These are phyloP conservation scores for Auricularia sp. DNA, from an alignment of 768 basidiomycete species.

Conservation along the genomic window DNA sequence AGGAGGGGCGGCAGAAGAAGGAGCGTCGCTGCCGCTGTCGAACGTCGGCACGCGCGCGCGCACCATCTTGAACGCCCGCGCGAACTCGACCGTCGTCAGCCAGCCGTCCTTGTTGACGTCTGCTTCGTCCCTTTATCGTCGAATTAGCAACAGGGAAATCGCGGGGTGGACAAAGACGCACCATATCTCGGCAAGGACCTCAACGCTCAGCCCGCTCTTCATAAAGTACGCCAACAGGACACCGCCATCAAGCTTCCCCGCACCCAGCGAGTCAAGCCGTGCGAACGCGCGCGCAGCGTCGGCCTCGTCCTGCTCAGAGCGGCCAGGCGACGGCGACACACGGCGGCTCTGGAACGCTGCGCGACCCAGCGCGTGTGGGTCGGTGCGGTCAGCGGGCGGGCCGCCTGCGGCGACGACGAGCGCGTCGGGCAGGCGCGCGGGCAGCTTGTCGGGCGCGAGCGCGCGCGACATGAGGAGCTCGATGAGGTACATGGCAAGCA, in stretches of 20 bases:
- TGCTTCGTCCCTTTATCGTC: too few relatives aligned
- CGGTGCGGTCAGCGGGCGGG: too few relatives aligned
- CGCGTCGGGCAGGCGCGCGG: neutral
- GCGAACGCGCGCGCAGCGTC: neutral
- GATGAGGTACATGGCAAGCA: constrained; percentile 1
- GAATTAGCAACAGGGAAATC: too few relatives aligned
- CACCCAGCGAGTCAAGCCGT: neutral
- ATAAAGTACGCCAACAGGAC: neutral
- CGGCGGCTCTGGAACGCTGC: too few relatives aligned
- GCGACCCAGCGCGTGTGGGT: too few relatives aligned
- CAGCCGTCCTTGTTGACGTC: neutral
- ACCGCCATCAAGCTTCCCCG: neutral
- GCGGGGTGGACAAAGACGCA: too few relatives aligned
- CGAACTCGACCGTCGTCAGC: neutral
- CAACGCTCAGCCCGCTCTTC: neutral
- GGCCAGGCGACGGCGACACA: too few relatives aligned
- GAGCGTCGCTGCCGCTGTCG: neutral
- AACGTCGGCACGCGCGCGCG: neutral
- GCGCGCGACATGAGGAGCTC: neutral
- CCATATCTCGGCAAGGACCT: neutral
- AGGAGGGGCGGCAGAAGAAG: neutral
- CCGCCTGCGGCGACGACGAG: too few relatives aligned
- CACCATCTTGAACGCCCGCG: neutral
- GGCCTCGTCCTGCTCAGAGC: neutral
- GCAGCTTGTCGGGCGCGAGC: neutral